phyloP scores from a whole-genome alignment of 164 flowering plant species.

The grape (Vitis vinifera) region DNA sequence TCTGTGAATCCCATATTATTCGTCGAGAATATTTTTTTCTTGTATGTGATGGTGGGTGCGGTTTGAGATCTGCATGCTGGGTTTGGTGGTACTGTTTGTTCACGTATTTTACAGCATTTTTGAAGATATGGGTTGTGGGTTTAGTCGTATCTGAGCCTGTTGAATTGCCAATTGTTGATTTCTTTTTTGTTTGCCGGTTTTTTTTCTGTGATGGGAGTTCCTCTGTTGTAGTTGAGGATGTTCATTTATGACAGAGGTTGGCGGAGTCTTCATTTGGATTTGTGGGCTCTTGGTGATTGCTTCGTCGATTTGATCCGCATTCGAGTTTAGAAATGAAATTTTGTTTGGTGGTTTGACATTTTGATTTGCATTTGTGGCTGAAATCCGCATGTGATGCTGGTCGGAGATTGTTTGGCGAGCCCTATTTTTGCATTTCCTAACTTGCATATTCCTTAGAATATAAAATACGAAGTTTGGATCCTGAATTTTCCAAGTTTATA shows the following conservation, averaged over 20 bases:
- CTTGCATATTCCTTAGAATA: too few species aligned
- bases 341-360: background rate
- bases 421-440: too few species aligned
- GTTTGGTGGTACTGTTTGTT: background rate
- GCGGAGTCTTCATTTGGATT: background rate
- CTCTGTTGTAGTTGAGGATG: background rate
- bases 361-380: background rate
- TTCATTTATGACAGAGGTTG: background rate
- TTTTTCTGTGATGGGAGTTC: background rate
- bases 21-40: background rate
- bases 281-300: background rate
- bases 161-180: background rate
- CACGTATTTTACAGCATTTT: conserved; percentile 2
- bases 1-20: background rate
- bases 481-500: too few species aligned
- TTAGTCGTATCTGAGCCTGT: background rate
- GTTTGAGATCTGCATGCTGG: conserved; percentile 15
- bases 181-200: too few species aligned
- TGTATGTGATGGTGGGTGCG: conserved; percentile 3
- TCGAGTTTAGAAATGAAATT: background rate
- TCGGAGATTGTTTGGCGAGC: too few species aligned
- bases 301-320: background rate
- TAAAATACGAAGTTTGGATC: too few species aligned
- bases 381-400: too few species aligned
- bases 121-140: background rate